Base-by-base conservation (phyloP, 192 early-diverging fungal genomes). In the Coemansia sp. region DNA sequence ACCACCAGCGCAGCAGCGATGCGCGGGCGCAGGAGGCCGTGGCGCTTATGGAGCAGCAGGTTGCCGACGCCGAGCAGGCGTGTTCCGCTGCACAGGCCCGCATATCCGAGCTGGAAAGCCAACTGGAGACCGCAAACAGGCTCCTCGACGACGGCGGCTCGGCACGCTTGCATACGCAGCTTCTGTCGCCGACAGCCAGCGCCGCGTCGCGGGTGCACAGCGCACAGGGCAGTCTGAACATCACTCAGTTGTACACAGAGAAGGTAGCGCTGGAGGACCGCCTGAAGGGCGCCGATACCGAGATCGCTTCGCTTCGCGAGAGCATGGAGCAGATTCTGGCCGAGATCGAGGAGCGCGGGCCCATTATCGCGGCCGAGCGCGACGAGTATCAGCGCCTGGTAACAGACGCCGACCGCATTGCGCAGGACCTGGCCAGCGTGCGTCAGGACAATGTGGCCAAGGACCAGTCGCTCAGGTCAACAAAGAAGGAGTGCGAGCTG, bases 181-280 rank as follows among this genome's bases (percentile, higher is more conserved):
- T 78, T 6, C 29, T 82, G 21, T 80, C 81, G 26, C 76, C 80
- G n/a, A 80, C 83, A 0, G 83, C 80, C 7, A 56, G 64, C 4
- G 55, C 64, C 3, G 80, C 78, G 1, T 44, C 65, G 7, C 50
- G 63, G 19, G 32, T 76, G 25, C 74, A 79, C 45, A 66, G 67
- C 19, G 25, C 58, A 17, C 60, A 67, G 16, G 47, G 43, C 19
- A 72, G 75, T 27, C 64, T 82, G 40, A 78, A 77, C 22, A 77
- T 85, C 17, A 85, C 83, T 19, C 71, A 85, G 58, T 74, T 82
- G 34, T 83, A 80, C 43, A 44, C 80, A 26, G 79, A 82, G 9
- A 80, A 81, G 47, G 46, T 77, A 17, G 69, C 66, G 18, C 63
- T 82, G 11, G 77, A 82, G 47, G 66, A 60, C 23, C 61, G 71